Evolutionary conservation across 2,329 filamentous ascomycete species (phyloP).

Genomic region (Shiraia bambusicola): DNA sequence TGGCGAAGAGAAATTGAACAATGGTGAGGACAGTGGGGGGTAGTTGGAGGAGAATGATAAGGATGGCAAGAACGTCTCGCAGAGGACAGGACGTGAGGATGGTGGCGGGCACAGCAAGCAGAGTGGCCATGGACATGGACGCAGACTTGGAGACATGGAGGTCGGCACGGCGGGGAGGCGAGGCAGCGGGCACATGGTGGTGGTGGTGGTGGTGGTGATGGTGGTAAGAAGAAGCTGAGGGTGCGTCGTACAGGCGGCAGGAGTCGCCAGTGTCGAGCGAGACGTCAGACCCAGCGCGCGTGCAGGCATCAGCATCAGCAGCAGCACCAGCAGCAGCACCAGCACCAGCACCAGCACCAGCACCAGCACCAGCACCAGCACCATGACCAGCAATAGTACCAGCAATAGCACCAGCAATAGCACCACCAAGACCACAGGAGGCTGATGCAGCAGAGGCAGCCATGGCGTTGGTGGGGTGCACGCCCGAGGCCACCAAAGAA

Average conservation of each 20-base stretch:
- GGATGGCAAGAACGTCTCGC: slow-evolving; percentile 92
- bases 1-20: slow-evolving; percentile 89
- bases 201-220: too few species aligned
- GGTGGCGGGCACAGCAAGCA: slow-evolving; percentile 76
- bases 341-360: too few species aligned
- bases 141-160: slow-evolving; percentile 67
- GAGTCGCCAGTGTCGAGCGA: slow-evolving; percentile 45
- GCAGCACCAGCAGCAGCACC: too few species aligned
- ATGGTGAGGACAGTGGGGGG: slow-evolving; percentile 84
- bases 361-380: too few species aligned
- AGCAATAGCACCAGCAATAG: too few species aligned
- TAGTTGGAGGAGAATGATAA: slow-evolving; percentile 92
- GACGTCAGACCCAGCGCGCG: slow-evolving; percentile 47
- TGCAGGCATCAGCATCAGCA: slow-evolving; percentile 37
- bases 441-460: slow-evolving; percentile 8
- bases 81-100: slow-evolving; percentile 88
- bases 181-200: slow-evolving; percentile 40
- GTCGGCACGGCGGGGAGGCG: slow-evolving; percentile 61
- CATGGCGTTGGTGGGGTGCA: slow-evolving; percentile 11
- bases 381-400: too few species aligned
- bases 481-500: slow-evolving; percentile 1
- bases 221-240: slow-evolving; percentile 39
- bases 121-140: slow-evolving; percentile 63
- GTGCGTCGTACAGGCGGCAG: slow-evolving; percentile 34
- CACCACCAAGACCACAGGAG: slow-evolving; percentile 4